Percentiles rank a stretch among this genome's conserved stretches.
Evolutionary conservation across 495 filamentous ascomycete genomes (phyloP).

Genomic region (Mycothermus thermophilus): DNA sequence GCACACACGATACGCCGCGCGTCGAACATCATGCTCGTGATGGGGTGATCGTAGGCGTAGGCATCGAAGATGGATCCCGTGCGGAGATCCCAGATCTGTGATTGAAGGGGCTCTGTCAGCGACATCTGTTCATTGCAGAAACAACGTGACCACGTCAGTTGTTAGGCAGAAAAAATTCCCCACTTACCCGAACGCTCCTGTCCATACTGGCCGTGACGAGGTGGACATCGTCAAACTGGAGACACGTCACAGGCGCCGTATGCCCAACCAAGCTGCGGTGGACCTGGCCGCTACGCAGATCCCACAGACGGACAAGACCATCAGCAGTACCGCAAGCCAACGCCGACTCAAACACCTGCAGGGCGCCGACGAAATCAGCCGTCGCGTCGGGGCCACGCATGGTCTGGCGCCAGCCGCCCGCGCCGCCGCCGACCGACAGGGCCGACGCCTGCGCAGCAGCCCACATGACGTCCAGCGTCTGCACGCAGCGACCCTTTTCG

Average conservation of each 20-base stretch:
- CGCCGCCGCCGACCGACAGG: constrained; percentile 37
- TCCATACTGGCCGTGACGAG: constrained; percentile 89
- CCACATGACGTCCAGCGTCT: constrained; percentile 98
- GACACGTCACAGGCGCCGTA: constrained; percentile 83
- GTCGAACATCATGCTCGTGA: constrained; percentile 98
- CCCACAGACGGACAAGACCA: constrained; percentile 95
- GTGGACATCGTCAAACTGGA: constrained; percentile 95
- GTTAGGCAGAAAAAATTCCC: constrained; percentile 2
- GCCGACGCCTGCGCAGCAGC: constrained; percentile 84
- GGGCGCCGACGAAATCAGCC: constrained; percentile 84
- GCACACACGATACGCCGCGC: constrained; percentile 78
- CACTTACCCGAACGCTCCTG: constrained; percentile 79
- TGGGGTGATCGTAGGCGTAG: constrained; percentile 83
- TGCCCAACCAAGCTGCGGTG: constrained; percentile 93
- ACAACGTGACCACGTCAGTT: constrained; percentile 9
- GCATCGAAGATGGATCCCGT: constrained; percentile 94
- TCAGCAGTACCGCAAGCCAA: constrained; percentile 97
- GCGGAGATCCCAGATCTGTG: constrained; percentile 96
- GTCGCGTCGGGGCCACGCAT: constrained; percentile 43
- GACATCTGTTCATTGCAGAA: too few species aligned
- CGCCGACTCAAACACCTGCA: constrained; percentile 95
- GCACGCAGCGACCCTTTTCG: constrained; percentile 85
- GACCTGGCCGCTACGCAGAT: constrained; percentile 90
- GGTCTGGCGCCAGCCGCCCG: constrained; percentile 44
- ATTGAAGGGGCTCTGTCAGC: neutral